Conservation (phyloP, 768 basidiomycete genomes). For the Leccinum arenicola region DNA sequence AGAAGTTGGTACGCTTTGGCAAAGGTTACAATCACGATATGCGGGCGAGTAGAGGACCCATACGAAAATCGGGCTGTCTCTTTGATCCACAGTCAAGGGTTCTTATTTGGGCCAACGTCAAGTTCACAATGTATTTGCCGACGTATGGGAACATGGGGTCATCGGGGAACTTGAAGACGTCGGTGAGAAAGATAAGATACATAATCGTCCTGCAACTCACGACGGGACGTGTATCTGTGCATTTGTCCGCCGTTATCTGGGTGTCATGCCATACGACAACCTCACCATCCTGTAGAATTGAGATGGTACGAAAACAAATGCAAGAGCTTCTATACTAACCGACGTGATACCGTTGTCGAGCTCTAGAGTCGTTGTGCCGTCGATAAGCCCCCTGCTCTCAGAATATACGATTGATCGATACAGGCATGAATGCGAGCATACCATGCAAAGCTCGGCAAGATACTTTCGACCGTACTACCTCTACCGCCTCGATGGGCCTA, state of each 20-base stretch:
- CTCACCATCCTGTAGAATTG: conserved; percentile 56
- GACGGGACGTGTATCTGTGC: conserved; percentile 62
- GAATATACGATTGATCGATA: conserved; percentile 4
- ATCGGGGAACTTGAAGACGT: conserved; percentile 39
- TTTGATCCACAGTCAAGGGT: conserved; percentile 79
- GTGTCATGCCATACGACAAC: conserved; percentile 84
- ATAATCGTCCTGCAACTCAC: conserved; percentile 36
- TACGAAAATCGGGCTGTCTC: conserved; percentile 58
- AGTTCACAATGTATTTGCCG: conserved; percentile 72
- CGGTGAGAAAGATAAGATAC: conserved; percentile 1
- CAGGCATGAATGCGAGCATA: conserved; percentile 29
- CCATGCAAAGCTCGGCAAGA: conserved; percentile 76
- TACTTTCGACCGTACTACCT: conserved; percentile 73
- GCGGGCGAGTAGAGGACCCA: conserved; percentile 18
- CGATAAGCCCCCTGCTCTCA: conserved; percentile 60
- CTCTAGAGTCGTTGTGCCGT: conserved; percentile 75
- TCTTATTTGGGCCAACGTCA: conserved; percentile 76
- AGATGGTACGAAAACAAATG: conserved; percentile 1
- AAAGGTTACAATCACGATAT: conserved; percentile 1
- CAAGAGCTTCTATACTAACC: conserved; percentile 33
- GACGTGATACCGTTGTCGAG: conserved; percentile 76
- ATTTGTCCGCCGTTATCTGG: conserved; percentile 59
- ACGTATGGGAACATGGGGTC: conserved; percentile 73
- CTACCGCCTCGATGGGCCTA: conserved; percentile 77
- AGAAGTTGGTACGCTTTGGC: conserved; percentile 55